Evolutionary conservation across 768 basidiomycete species (phyloP), one percentile per base, ranked within the genome.

Genomic region (Saitozyma sp.): DNA sequence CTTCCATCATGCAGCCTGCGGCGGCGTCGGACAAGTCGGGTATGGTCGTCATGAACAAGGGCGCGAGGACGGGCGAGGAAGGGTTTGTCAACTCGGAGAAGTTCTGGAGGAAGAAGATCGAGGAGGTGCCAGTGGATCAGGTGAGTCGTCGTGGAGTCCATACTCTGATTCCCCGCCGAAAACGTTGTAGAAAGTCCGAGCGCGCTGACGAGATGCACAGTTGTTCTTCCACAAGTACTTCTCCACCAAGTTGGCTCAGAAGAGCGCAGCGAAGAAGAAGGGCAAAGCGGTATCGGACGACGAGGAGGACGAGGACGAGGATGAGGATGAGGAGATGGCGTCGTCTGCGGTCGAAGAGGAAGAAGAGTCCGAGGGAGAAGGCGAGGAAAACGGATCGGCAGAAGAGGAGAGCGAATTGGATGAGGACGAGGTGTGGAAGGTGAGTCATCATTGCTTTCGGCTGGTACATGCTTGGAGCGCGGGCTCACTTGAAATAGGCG

Each of bases 1-100:
- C 86, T 0, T 91, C 89, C 64, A 89, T 90, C 58, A 98, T 98
- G 96, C 95, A 99, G 80, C 92, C 92, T n/a, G 86, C 88, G 1
- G 89, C 89, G 1, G 83, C 82, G 1, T 68, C 84, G n/a, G 88
- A 88, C 61, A 82, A 84, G 11, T 81, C 81, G 2, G 86, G 89
- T 2, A 71, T 76, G 45, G 77, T 84, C 8, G 67, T 79, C 9
- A 72, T 78, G 54, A 86, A 91, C 46, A 91, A 89, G 80, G 83
- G 92, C 48, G 75, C 86, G 50, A 86, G 84, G 71, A 81, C 84
- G 39, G 81, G 79, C 53, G 80, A 73, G 17, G 81, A 80, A 29
- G 62, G 76, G 58, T 71, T 71, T 42, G 86, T 94, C 54, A 94
- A 97, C 71, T 87, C 89, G 45, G 86, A 86, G 50, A 82, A 76